Evolutionary conservation across 148 eudicot genomes (phyloP).

Genomic region (Fagopyrum homotropicum): DNA sequence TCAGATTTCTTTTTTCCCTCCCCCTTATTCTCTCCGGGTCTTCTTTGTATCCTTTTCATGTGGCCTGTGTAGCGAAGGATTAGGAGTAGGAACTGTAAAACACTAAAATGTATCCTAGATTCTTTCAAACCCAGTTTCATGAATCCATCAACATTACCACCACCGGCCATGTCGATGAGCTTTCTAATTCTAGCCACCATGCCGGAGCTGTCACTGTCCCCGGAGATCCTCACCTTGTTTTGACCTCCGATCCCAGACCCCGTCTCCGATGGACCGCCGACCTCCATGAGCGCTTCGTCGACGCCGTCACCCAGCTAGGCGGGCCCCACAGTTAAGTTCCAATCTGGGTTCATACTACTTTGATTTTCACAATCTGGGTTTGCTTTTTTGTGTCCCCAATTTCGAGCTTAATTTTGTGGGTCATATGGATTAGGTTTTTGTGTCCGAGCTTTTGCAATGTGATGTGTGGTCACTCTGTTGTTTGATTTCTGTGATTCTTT

Average conservation of each 20-base stretch:
- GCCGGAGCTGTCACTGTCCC: neutral
- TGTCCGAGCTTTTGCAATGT: slow-evolving; percentile 3
- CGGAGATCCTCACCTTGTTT: slow-evolving; percentile 55
- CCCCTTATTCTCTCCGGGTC: neutral
- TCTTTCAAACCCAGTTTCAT: slow-evolving; percentile 31
- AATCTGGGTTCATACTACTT: neutral
- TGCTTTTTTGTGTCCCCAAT: neutral
- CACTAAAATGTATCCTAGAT: slow-evolving; percentile 40
- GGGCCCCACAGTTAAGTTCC: slow-evolving; percentile 51
- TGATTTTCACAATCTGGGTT: neutral
- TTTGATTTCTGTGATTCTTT: neutral
- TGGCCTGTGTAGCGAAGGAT: neutral
- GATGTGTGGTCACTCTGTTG: neutral
- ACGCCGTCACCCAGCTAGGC: slow-evolving; percentile 87
- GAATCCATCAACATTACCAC: slow-evolving; percentile 27
- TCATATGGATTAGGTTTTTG: neutral
- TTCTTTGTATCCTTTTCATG: slow-evolving; percentile 13
- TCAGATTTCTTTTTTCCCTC: neutral
- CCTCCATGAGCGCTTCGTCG: slow-evolving; percentile 81
- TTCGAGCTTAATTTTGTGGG: slow-evolving; percentile 1
- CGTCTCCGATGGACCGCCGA: slow-evolving; percentile 84
- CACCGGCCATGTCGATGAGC: slow-evolving; percentile 27
- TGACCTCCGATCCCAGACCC: slow-evolving; percentile 78
- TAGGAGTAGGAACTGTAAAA: neutral
- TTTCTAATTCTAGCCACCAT: slow-evolving; percentile 18